phyloP scores from a whole-genome alignment of 2,329 filamentous ascomycete genomes.

The Lasiodiplodia sp. region DNA sequence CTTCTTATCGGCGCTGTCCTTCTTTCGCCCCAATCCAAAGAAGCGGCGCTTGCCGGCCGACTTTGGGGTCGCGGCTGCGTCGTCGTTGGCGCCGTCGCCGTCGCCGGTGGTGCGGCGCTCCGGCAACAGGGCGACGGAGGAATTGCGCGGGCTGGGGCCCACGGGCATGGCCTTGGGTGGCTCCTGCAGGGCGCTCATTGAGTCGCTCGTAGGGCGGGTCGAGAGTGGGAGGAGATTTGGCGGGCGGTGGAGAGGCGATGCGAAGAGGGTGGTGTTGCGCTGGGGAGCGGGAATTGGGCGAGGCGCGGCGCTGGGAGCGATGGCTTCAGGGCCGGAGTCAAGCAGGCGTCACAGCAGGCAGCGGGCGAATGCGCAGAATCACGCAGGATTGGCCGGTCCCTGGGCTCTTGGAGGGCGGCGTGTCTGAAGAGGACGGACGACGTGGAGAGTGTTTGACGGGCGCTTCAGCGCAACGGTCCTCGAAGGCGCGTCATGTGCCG shows the following conservation, averaged over 20 bases:
- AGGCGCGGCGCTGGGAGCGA: constrained; percentile 7
- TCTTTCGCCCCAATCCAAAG: constrained; percentile 46
- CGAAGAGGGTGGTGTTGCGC: constrained; percentile 4
- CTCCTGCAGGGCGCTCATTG: constrained; percentile 38
- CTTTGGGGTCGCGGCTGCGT: constrained; percentile 10
- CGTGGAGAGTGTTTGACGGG: constrained; percentile 12
- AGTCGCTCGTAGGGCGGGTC: constrained; percentile 26
- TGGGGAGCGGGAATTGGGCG: constrained; percentile 8
- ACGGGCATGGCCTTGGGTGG: constrained; percentile 31
- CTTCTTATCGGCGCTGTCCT: constrained; percentile 37
- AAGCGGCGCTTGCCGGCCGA: constrained; percentile 45
- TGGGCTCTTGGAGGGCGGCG: constrained; percentile 5
- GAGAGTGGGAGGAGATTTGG: neutral
- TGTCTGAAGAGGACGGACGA: constrained; percentile 5
- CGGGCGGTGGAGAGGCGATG: neutral
- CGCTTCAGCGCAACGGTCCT: constrained; percentile 1
- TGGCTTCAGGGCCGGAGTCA: constrained; percentile 24
- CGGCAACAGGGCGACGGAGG: constrained; percentile 34
- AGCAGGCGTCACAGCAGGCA: constrained; percentile 21
- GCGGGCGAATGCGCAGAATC: neutral
- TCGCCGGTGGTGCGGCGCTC: constrained; percentile 32
- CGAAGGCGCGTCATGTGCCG: constrained; percentile 12
- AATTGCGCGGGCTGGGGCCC: constrained; percentile 34
- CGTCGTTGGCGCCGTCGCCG: constrained; percentile 34
- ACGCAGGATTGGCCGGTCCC: constrained; percentile 6